Base-by-base conservation (phyloP, 306 rosid species). In the Rubus idaeus region DNA sequence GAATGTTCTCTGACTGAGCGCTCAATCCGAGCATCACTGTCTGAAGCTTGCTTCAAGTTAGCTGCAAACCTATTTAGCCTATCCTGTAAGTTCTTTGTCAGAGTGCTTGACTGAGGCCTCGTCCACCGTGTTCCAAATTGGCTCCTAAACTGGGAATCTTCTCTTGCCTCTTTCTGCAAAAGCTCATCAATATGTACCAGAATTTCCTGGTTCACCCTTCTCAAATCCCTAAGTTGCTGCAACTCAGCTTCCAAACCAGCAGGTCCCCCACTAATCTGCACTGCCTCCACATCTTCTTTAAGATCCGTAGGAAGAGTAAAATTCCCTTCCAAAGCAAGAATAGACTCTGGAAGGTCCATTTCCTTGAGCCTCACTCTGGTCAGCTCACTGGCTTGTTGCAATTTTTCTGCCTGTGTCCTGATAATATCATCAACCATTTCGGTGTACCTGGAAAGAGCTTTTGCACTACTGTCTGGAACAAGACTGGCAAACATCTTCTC, bases 261-360 rank as follows among this genome's bases (percentile, higher is more conserved):
- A 40, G 99, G 98, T 8, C 91, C 94, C 69, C 97, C 99, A 86
- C 97, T 84, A 71, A 95, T 87, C 88, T 95, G 98, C 82, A 95
- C 99, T 39, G 99, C 99, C 87, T 95, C 99, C 80, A 95, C 96
- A 62, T 92, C 98, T 85, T 95, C 99, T 81, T 95, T 92, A 57
- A 91, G 85, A 84, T 77, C 84, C 16, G 90, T 83, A 7, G 97
- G 97, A 56, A 95, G 86, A 66, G 89, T 74, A 75, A 89, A 89
- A 83, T 92, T 90, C 49, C 99, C 99, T 84, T 95, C 99, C 90
- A 95, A 81, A 53, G 98, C 89, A 78, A 95, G 97, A 84, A 95
- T 91, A 63, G 97, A 95, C 68, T 95, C 99, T 0, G 99, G 98
- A 75, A 95, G 89, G 69, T 95, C 99, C 98, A 95, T 92, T 79